Evolutionary conservation across 2,329 filamentous ascomycete species (phyloP), one percentile per base, ranked within the genome.

Genomic region (Aspergillus cejpii): DNA sequence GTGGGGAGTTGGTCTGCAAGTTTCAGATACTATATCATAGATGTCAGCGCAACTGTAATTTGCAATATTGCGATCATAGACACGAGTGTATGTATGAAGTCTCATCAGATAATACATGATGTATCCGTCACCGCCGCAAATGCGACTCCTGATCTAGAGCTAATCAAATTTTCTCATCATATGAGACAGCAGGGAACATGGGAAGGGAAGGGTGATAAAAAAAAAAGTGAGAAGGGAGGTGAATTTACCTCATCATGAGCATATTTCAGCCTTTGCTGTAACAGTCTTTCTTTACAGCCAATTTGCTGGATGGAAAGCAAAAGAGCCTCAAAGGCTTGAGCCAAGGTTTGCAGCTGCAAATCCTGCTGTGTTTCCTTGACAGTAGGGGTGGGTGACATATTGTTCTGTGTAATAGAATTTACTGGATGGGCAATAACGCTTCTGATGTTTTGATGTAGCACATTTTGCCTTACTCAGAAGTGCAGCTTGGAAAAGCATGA

Each of bases 91-190:
- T 24, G 45, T 43, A 36, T 37, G 42, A 51, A 59, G 54, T 74
- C 71, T 67, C 64, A 59, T 75, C 73, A 74, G 71, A 66, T 72
- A 72, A 75, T 74, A 74, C 66, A 75, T 74, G 69, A 65, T 68
- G 58, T 79, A 67, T 85, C 81, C 73, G 75, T 85, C 83, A 79
- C 68, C 62, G 73, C 72, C 75, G 72, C 74, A 67, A 52, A 59
- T 62, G 75, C 72, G 78, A 75, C 81, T 87, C 77, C 75, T 83
- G 84, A 85, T 87, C 84, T 87, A 87, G 84, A 88, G 84, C 84
- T 87, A 87, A 84, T 69, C 60, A 63, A 59, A 59, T 60, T 70
- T 66, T 71, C 65, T 76, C 74, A 66, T 76, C 72, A 74, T 70
- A 51, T 59, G 63, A 67, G 60, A 63, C 56, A 51, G 39, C 34